Evolutionary conservation across 1,139 yeast genomes (phyloP), one percentile per base, ranked within the genome.

Genomic region (Geotrichum reessii): DNA sequence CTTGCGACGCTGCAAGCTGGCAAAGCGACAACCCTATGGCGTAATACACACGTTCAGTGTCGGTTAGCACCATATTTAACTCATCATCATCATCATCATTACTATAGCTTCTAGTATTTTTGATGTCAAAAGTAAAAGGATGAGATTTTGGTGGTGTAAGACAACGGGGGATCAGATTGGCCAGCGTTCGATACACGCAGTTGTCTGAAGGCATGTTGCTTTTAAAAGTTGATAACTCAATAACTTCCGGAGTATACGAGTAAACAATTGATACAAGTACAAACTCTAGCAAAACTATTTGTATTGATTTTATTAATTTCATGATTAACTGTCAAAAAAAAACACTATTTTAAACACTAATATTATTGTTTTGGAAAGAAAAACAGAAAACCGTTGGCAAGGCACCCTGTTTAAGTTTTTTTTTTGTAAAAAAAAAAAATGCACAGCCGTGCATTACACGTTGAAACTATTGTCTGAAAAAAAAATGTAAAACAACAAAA

Each of bases 21-120:
- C 60, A 58, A 12, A 58, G 42, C 4, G 53, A 54, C 14, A 58
- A 25, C 9, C 58, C 60, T 22, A 58, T 47, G 19, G 52, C 25
- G 27, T 53, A 54, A 11, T 51, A 12, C 14, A 56, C 22, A 4
- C 57, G 33, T 27, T 58, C 60, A 12, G 47, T 25, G 17, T 58
- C 57, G 9, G 58, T 37, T 2, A 50, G 31, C 22, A 21, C 53
- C 4, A 50, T 21, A 19, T 37, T 24, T 14, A 17, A 7, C 11
- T 44, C 42, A 19, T 50, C 53, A 14, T 33, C 28, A 12, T 21
- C 9, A 17, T 17, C 27, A 12, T 12, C 17, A 6, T 3, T 14
- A 7, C 11, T n/a, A n/a, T n/a, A n/a, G n/a, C n/a, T n/a, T n/a
- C n/a, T n/a, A n/a, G n/a, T n/a, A n/a, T n/a, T n/a, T n/a, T n/a